Evolutionary conservation across 129 eudicot species (phyloP), one percentile per base, ranked within the genome.

Genomic region (Artemisia tridentata): DNA sequence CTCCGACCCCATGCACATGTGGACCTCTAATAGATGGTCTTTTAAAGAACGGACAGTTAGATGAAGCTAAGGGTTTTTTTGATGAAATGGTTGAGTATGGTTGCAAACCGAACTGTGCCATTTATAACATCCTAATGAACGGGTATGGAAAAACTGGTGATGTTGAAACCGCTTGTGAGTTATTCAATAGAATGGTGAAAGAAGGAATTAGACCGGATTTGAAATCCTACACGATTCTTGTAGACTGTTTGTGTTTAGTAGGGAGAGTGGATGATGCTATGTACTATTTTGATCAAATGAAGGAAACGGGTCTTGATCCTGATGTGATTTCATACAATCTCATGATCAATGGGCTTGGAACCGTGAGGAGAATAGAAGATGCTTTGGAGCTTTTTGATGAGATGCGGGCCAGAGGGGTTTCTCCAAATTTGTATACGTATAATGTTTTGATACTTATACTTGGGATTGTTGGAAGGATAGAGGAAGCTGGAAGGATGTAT

Each of bases 1-100:
- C 86, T 17, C 99, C 99, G 29, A 90, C 97, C 29, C 97, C 99
- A 54, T 81, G 90, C 77, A 87, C 99, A n/a, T 93, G 92, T 72
- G 99, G 97, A 51, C 99, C 99, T 63, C 75, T 93, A 20, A 79
- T 93, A 5, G 97, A 93, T 25, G 97, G 99, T 64, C 96, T 90
- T 53, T 11, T 86, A 62, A 93, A 90, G 75, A 67, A 77, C 3
- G 85, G 84, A 64, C 82, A 85, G 46, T 65, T 93, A 58, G 88
- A 85, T 60, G 86, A 84, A 82, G 95, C 99, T 21, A 84, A 75
- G 47, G 69, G 50, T 21, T 87, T 93, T 25, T 93, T 93, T 48
- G 82, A 85, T 43, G 96, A 89, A 64, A 93, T 93, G 99, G 72
- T 67, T 20, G 86, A 82, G 43, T 87, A 90, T 74, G 96, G 96